Evolutionary conservation across 495 filamentous ascomycete genomes (phyloP).

Genomic region (Aspergillus kassunensis): DNA sequence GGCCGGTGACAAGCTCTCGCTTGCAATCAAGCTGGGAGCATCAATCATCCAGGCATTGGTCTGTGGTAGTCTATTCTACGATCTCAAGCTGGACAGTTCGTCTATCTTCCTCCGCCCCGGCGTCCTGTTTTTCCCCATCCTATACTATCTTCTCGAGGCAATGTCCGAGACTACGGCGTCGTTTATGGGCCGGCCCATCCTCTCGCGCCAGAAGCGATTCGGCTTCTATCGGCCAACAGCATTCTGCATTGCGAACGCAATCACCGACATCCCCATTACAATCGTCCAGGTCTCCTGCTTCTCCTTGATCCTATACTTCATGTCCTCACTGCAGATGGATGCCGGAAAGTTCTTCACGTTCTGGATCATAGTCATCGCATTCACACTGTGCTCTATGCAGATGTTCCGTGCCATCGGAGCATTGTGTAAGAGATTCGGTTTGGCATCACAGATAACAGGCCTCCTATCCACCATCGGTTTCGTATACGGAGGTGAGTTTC

Average conservation of each 20-base stretch:
- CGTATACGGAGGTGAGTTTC: conserved; percentile 66
- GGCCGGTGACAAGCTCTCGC: conserved; percentile 35
- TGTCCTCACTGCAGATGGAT: conserved; percentile 61
- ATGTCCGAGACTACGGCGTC: conserved; percentile 37
- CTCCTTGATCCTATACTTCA: conserved; percentile 75
- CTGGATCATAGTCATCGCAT: conserved; percentile 62
- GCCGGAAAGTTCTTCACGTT: conserved; percentile 78
- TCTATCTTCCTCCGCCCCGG: conserved; percentile 41
- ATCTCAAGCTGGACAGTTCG: conserved; percentile 31
- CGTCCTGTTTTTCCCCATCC: conserved; percentile 35
- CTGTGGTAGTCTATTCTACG: conserved; percentile 41
- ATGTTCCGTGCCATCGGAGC: conserved; percentile 76
- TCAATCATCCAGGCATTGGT: conserved; percentile 38
- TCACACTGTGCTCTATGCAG: conserved; percentile 69
- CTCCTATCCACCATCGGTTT: conserved; percentile 76
- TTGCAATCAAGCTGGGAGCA: conserved; percentile 28
- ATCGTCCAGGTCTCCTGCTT: conserved; percentile 66
- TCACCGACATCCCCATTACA: conserved; percentile 69
- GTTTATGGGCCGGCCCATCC: conserved; percentile 41
- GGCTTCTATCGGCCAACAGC: conserved; percentile 77
- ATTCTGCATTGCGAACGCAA: conserved; percentile 74
- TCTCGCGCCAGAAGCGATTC: conserved; percentile 47
- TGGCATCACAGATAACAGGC: conserved; percentile 75
- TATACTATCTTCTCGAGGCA: conserved; percentile 38
- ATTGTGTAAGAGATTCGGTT: conserved; percentile 76